Evolutionary conservation across 1,139 yeast genomes (phyloP).

Genomic region (Blastobotrys illinoisensis): DNA sequence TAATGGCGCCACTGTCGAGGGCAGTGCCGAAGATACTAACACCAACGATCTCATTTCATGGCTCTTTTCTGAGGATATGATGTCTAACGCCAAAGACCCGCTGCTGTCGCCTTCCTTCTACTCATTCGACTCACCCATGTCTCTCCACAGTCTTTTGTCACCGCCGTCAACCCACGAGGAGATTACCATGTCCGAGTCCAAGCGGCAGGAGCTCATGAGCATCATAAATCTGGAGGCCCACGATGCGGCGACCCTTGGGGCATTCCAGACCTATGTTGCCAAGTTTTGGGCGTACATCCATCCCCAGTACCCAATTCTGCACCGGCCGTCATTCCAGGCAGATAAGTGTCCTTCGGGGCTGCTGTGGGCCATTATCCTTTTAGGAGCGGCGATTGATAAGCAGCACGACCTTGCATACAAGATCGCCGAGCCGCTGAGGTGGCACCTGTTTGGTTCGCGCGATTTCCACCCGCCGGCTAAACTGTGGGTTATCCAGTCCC

Average conservation of each 20-base stretch:
- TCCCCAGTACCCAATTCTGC: constrained; percentile 56
- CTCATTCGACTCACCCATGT: constrained; percentile 34
- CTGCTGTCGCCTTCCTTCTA: constrained; percentile 27
- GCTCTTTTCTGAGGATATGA: constrained; percentile 33
- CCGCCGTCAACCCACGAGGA: constrained; percentile 32
- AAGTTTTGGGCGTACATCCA: constrained; percentile 55
- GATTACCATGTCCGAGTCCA: constrained; percentile 22
- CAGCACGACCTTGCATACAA: constrained; percentile 38
- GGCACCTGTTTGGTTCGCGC: constrained; percentile 51
- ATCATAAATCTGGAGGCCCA: constrained; percentile 32
- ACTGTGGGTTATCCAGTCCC: constrained; percentile 62
- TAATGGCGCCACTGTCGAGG: constrained; percentile 7
- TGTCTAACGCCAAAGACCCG: constrained; percentile 29
- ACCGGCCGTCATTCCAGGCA: constrained; percentile 58
- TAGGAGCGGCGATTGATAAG: constrained; percentile 44
- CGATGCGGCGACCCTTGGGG: constrained; percentile 36
- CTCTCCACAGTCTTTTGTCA: constrained; percentile 34
- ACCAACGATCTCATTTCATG: constrained; percentile 31
- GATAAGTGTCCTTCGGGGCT: constrained; percentile 47
- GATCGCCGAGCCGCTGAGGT: constrained; percentile 59
- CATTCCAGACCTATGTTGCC: constrained; percentile 27
- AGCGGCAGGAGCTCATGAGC: constrained; percentile 31
- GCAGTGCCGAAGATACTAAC: constrained; percentile 1
- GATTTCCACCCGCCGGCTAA: constrained; percentile 54
- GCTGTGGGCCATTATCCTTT: constrained; percentile 49